Evolutionary conservation across 2,329 filamentous ascomycete genomes (phyloP).

Genomic region (Aspergillus sp.): DNA sequence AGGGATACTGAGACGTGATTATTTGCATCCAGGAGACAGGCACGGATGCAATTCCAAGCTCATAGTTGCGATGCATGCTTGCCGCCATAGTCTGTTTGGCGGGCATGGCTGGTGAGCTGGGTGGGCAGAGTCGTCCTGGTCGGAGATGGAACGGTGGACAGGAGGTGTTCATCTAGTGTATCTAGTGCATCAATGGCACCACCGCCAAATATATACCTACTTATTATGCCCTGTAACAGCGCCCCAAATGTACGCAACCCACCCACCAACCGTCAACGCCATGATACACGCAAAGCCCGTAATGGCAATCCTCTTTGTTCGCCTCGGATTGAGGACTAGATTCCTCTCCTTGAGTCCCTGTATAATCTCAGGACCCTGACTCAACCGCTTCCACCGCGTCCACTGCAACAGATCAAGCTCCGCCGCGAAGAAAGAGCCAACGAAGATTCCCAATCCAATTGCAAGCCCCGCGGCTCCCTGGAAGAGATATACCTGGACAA

Average conservation of each 20-base stretch:
- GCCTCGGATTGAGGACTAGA: conserved; percentile 39
- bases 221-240: conserved; percentile 58
- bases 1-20: too few species aligned
- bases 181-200: too few species aligned
- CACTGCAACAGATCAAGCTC: conserved; percentile 60
- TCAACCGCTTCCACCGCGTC: conserved; percentile 59
- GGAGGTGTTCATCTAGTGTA: too few species aligned
- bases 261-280: conserved; percentile 54
- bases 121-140: too few species aligned
- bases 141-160: too few species aligned
- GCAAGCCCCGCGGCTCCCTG: conserved; percentile 56
- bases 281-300: conserved; percentile 51
- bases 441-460: conserved; percentile 49
- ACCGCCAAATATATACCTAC: not conserved
- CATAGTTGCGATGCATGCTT: too few species aligned
- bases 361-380: conserved; percentile 48
- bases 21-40: too few species aligned
- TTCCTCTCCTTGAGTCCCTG: conserved; percentile 49
- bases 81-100: too few species aligned
- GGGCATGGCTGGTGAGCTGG: too few species aligned
- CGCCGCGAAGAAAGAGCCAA: conserved; percentile 44
- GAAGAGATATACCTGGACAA: conserved; percentile 61
- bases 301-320: conserved; percentile 50
- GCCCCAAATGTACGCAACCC: conserved; percentile 64
- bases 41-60: too few species aligned